Percentiles rank a stretch among this genome's conserved stretches.
Conservation (phyloP, 345 rosid species). For the Aethionema arabicum region DNA sequence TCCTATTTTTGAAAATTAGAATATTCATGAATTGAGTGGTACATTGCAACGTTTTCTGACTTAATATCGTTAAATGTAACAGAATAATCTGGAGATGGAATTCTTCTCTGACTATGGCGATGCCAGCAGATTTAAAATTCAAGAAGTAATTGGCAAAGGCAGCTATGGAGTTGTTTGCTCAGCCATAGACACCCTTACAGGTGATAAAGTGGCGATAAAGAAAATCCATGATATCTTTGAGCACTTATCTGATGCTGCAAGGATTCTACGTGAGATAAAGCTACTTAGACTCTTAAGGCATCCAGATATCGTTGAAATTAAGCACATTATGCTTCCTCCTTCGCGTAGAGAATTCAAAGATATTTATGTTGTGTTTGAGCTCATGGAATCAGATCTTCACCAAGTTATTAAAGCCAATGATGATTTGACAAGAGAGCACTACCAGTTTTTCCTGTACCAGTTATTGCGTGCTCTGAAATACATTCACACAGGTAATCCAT, state of each 20-base stretch:
- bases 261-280: constrained; percentile 90
- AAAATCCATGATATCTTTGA: constrained; percentile 88
- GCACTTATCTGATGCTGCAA: constrained; percentile 88
- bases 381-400: constrained; percentile 96
- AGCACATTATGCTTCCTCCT: constrained; percentile 95
- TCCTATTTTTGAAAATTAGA: neutral
- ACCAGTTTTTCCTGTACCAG: constrained; percentile 93
- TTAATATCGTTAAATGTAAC: constrained; percentile 29
- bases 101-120: constrained; percentile 95
- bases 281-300: constrained; percentile 79
- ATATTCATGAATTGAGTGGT: neutral
- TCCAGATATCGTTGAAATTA: constrained; percentile 93
- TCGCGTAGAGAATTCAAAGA: constrained; percentile 90
- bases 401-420: constrained; percentile 97
- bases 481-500: constrained; percentile 77
- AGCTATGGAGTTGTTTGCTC: constrained; percentile 96
- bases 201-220: constrained; percentile 88
- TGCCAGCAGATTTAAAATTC: constrained; percentile 75
- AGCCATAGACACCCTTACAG: constrained; percentile 78
- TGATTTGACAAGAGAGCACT: constrained; percentile 90
- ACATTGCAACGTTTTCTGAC: constrained; percentile 1
- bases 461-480: constrained; percentile 90
- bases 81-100: constrained; percentile 79
- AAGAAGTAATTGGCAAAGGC: constrained; percentile 93
- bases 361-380: constrained; percentile 95